These are phyloP conservation scores for Plasmodium yoelii DNA, from an alignment of 169 alveolate species.

Conservation along the genomic window DNA sequence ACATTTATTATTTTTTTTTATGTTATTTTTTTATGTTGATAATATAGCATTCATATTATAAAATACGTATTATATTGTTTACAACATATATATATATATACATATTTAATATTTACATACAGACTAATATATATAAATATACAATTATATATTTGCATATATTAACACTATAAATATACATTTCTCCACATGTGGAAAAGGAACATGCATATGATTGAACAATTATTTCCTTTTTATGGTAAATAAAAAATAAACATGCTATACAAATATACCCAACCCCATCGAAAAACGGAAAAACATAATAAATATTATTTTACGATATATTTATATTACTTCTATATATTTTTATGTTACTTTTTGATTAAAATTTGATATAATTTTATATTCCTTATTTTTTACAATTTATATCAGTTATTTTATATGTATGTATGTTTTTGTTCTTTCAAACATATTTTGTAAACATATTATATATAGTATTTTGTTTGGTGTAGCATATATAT, in stretches of 20 bases:
- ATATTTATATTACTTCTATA: neutral
- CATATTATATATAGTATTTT: too few species aligned
- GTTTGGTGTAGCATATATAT: too few species aligned
- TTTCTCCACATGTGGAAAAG: conserved; percentile 11
- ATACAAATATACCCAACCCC: neutral
- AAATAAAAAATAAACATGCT: neutral
- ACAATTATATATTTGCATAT: conserved; percentile 3
- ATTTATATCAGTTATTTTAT: too few species aligned
- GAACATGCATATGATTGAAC: conserved; percentile 31
- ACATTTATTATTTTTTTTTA: conserved; percentile 22
- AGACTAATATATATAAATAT: conserved; percentile 13
- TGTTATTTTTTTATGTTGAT: conserved; percentile 18
- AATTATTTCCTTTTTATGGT: neutral
- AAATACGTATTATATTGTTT: conserved; percentile 18
- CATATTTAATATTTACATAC: conserved; percentile 7
- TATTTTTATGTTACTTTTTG: neutral
- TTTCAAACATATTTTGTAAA: too few species aligned
- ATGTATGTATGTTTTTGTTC: too few species aligned
- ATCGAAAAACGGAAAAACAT: too few species aligned
- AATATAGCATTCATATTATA: conserved; percentile 20
- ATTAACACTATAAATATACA: neutral
- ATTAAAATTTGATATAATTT: neutral
- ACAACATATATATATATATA: neutral
- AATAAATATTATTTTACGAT: neutral
- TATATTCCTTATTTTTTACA: too few species aligned